Evolutionary conservation across 2,329 filamentous ascomycete genomes (phyloP).

Genomic region (Scorias spongiosa): DNA sequence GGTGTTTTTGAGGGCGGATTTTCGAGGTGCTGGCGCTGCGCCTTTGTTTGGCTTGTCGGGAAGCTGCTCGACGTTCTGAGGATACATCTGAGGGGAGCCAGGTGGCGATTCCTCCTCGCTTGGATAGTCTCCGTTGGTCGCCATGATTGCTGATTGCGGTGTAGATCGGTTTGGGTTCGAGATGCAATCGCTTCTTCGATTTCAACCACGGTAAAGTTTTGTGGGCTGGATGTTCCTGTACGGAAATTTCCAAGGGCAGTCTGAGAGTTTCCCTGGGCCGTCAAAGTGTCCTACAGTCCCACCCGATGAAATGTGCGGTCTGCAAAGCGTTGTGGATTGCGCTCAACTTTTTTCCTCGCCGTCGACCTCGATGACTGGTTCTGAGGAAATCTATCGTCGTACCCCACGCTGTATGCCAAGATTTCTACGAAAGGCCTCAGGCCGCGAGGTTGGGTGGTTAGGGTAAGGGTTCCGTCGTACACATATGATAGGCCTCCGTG

Average conservation of each 20-base stretch:
- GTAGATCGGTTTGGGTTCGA: not conserved
- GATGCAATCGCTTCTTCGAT: not conserved
- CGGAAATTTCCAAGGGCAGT: not conserved
- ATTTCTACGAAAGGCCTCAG: not conserved
- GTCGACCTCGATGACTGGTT: not conserved
- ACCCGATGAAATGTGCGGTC: not conserved
- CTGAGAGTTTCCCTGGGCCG: not conserved
- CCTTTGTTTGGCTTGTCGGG: constrained; percentile 47
- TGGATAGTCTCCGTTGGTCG: constrained; percentile 38
- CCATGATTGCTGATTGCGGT: constrained; percentile 30
- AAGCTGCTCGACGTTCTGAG: constrained; percentile 52
- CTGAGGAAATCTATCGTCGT: not conserved
- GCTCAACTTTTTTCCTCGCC: not conserved
- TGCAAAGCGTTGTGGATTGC: not conserved
- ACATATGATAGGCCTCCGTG: no score
- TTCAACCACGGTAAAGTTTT: not conserved
- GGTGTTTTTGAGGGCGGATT: constrained; percentile 70
- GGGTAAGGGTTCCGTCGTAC: not conserved
- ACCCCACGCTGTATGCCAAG: not conserved
- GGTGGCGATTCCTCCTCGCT: constrained; percentile 39
- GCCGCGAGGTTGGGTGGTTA: not conserved
- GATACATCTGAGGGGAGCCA: constrained; percentile 36
- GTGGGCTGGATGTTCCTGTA: not conserved
- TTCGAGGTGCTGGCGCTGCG: constrained; percentile 39
- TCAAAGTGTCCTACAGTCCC: not conserved